A percentile compares a stretch with the other conserved stretches of the same genome.
Evolutionary conservation across 345 rosid species (phyloP).

Genomic region (Eucalyptus camaldulensis): DNA sequence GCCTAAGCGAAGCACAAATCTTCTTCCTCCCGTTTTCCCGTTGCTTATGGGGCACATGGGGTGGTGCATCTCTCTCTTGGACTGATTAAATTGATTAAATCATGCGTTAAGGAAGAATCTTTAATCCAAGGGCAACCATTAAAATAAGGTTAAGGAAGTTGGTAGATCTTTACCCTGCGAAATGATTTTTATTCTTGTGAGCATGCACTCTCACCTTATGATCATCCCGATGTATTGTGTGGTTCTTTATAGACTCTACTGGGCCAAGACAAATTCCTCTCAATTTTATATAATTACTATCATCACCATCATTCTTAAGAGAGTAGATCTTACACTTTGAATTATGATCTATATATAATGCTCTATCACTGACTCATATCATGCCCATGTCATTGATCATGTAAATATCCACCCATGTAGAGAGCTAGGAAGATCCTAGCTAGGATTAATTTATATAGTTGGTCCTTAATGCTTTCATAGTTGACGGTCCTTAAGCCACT

Average conservation of each 20-base stretch:
- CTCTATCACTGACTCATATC: not conserved
- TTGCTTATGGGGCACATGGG: not conserved
- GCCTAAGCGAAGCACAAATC: not conserved
- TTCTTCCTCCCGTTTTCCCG: not conserved
- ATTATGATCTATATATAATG: not conserved
- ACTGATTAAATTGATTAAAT: not conserved
- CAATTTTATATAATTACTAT: not conserved
- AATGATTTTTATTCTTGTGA: conserved; percentile 12
- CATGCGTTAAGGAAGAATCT: not conserved
- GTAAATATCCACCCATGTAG: not conserved
- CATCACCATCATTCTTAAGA: not conserved
- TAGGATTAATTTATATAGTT: not conserved
- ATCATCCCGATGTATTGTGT: not conserved
- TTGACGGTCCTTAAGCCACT: not conserved
- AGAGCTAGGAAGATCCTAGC: not conserved
- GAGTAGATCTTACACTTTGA: not conserved
- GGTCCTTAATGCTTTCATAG: not conserved
- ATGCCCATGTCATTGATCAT: not conserved
- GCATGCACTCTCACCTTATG: not conserved
- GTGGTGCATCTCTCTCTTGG: conserved; percentile 2
- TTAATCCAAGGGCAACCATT: not conserved
- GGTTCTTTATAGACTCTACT: not conserved
- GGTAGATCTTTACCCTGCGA: conserved; percentile 14
- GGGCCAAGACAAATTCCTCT: not conserved
- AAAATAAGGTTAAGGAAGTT: not conserved